These are phyloP conservation scores for Colletotrichum caudatum DNA, from an alignment of 2,329 filamentous ascomycete genomes.

Conservation along the genomic window DNA sequence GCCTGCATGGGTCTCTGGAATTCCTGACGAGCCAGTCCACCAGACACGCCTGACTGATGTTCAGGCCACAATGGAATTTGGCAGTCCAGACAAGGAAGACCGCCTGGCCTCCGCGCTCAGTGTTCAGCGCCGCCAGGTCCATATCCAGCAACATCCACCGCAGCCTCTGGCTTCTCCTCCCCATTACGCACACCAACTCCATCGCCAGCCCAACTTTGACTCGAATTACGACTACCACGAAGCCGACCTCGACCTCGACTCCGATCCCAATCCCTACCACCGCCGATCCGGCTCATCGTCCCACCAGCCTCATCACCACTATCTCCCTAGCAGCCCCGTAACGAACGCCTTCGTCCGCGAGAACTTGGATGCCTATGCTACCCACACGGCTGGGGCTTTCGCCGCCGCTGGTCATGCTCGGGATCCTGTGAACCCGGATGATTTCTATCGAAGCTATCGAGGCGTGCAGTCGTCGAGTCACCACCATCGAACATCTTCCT, in stretches of 20 bases:
- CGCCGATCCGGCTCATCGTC: conserved; percentile 42
- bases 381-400: conserved; percentile 45
- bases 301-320: conserved; percentile 43
- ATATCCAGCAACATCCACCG: conserved; percentile 45
- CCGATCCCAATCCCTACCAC: conserved; percentile 46
- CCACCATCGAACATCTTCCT: conserved; percentile 42
- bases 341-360: conserved; percentile 40
- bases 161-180: conserved; percentile 43
- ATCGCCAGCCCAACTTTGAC: conserved; percentile 44
- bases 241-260: conserved; percentile 47
- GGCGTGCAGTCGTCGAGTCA: conserved; percentile 52
- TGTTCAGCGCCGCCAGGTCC: conserved; percentile 44
- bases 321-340: conserved; percentile 44
- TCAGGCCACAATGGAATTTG: conserved; percentile 63
- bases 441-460: conserved; percentile 66
- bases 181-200: conserved; percentile 46
- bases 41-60: conserved; percentile 59
- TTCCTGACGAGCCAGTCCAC: conserved; percentile 56
- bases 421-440: conserved; percentile 63
- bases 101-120: conserved; percentile 47
- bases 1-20: conserved; percentile 58
- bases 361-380: conserved; percentile 40
- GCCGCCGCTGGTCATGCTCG: conserved; percentile 52
- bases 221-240: conserved; percentile 46
- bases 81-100: conserved; percentile 59